Evolutionary conservation across 2,329 filamentous ascomycete species (phyloP), one percentile per base, ranked within the genome.

Genomic region (Fusarium anthophilum): DNA sequence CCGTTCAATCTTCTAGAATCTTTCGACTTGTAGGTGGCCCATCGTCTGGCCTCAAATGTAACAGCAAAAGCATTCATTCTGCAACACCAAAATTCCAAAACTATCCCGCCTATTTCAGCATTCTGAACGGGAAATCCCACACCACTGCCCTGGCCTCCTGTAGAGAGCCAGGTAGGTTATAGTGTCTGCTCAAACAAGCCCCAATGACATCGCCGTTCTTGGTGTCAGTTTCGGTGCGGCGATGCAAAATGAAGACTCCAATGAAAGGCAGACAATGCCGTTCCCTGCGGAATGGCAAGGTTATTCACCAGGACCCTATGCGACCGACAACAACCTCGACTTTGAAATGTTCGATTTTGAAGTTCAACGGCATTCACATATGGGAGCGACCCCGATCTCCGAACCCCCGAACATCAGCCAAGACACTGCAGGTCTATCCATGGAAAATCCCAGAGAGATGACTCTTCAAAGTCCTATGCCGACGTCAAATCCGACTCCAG

Each of bases 181-280:
- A 66, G 71, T 75, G 70, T 66, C 64, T 63, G 72, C 60, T 59
- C 64, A 58, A 55, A 60, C 64, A 61, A 50, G 57, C 32, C 54
- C 58, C 59, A 60, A 66, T 70, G 67, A 73, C 66, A 71, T 76
- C 73, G 66, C 69, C 68, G 72, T 67, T 53, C 66, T 74, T 69
- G 72, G 54, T 66, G 59, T 70, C 56, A 67, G 68, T 60, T 63
- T 70, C 63, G 74, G 72, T 72, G 75, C 64, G 66, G 76, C 73
- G 72, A 77, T 78, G 75, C 72, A 76, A 70, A 67, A 77, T 70
- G 75, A 77, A 53, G 73, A 72, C 44, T 53, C 66, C 55, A 59
- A 61, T 64, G 62, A 54, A 53, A 72, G 60, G 60, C 71, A 74
- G 50, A 62, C 71, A 50, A 70, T 70, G 66, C 54, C 66, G 30